Base-by-base conservation (phyloP, 495 filamentous ascomycete genomes). In the Hapsidospora chrysogenum region DNA sequence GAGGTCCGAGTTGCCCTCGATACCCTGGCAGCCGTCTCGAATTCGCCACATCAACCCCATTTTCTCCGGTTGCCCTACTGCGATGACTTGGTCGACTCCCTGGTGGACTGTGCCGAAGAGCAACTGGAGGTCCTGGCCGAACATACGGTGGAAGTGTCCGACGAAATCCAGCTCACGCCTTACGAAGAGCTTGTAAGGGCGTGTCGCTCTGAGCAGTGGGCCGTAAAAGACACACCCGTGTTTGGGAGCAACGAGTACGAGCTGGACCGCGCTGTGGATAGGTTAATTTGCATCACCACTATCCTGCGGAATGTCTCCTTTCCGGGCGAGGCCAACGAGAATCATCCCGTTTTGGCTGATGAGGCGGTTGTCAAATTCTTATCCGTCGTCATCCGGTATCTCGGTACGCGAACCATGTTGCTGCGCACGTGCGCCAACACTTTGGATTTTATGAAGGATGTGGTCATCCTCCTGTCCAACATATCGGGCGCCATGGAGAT, bases 381-480 rank as follows among this genome's bases (percentile, higher is more conserved):
- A 28, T 80, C 80, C 17, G 70, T 72, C 15, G 68, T 85, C 21
- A 87, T 95, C 44, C 67, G 84, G 29, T 81, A 82, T 43, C 64
- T 97, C 19, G 87, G 89, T 25, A 95, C 87, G 3, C 76, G 84
- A n/a, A 78, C 82, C 43, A 77, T 82, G 66, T 66, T 95, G 26
- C 57, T 95, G 29, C 74, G 85, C 14, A 80, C 72, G 5, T 63
- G 86, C 42, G 58, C 62, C 40, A 89, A 93, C 54, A 87, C 80
- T 3, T 54, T 92, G 47, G 87, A 97, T 52, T 82, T 97, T 45
- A 92, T 92, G 80, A 97, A 97, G 54, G 89, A 97, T 54, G 64
- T 85, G 10, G 73, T 96, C 38, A 78, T 78, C 28, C 78, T 85
- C 36, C 62, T 97, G 25, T 89, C 85, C 38, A 95, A 97, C 50